These are phyloP conservation scores for Tephrocybe sp. DNA, from an alignment of 768 basidiomycete genomes.

Conservation along the genomic window DNA sequence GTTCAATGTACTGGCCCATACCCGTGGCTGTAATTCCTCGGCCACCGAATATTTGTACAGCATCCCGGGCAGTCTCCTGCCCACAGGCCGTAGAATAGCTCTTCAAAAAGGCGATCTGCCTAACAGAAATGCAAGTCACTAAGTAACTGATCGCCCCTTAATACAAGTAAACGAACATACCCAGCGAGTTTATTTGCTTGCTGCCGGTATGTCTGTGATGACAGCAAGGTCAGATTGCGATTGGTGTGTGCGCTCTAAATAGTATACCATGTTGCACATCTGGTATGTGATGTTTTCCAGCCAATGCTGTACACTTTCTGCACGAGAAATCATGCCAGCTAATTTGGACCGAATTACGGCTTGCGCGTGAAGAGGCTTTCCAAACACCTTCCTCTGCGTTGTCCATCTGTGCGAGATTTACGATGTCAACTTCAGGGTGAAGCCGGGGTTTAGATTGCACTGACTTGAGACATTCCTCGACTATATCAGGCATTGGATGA, in stretches of 20 bases:
- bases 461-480: conserved; percentile 85
- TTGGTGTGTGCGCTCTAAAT: not conserved
- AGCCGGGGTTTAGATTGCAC: conserved; percentile 5
- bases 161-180: conserved; percentile 41
- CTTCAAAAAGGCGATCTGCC: conserved; percentile 75
- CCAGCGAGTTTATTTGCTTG: conserved; percentile 78
- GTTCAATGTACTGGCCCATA: conserved; percentile 78
- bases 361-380: conserved; percentile 80
- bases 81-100: conserved; percentile 61
- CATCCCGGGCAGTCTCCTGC: conserved; percentile 64
- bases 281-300: conserved; percentile 88
- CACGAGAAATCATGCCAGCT: conserved; percentile 84
- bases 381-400: conserved; percentile 88
- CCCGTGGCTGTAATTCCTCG: conserved; percentile 83
- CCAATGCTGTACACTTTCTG: conserved; percentile 65
- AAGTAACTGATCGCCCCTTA: not conserved
- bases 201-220: conserved; percentile 66
- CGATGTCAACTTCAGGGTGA: not conserved
- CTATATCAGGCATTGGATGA: conserved; percentile 23
- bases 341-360: conserved; percentile 88
- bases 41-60: conserved; percentile 76
- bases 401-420: conserved; percentile 66
- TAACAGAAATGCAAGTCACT: conserved; percentile 16
- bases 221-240: not conserved
- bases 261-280: conserved; percentile 73